A percentile compares a stretch with the other conserved stretches of the same genome.
Evolutionary conservation across 495 filamentous ascomycete species (phyloP).

Genomic region (Hypoxylon perforatum): DNA sequence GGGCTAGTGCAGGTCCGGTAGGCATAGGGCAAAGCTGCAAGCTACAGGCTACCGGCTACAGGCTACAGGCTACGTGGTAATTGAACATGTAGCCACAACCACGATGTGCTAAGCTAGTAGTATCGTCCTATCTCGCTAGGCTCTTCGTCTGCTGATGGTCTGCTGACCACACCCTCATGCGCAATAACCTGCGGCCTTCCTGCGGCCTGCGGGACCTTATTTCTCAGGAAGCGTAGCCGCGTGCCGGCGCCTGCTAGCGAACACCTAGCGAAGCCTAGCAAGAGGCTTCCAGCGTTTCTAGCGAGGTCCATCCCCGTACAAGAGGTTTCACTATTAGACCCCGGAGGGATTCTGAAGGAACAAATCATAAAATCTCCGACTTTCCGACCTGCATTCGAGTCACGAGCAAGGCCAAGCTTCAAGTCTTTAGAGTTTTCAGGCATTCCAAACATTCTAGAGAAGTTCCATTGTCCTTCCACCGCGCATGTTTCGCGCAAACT

Average conservation of each 20-base stretch:
- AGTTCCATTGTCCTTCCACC: slow-evolving; percentile 29
- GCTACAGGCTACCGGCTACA: too few species aligned
- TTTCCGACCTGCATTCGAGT: too few species aligned
- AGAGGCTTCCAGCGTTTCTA: slow-evolving; percentile 2
- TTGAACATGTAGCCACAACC: too few species aligned
- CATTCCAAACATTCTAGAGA: slow-evolving; percentile 26
- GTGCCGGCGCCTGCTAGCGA: slow-evolving; percentile 31
- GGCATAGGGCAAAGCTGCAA: slow-evolving; percentile 21
- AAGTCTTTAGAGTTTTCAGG: too few species aligned
- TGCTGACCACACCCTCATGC: slow-evolving; percentile 46
- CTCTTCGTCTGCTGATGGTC: slow-evolving; percentile 38
- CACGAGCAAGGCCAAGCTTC: slow-evolving; percentile 8
- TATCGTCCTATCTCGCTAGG: slow-evolving; percentile 9
- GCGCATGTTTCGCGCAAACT: slow-evolving; percentile 10
- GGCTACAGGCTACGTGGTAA: not conserved
- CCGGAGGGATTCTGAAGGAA: slow-evolving; percentile 37
- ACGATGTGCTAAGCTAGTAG: slow-evolving; percentile 17
- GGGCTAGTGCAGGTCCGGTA: too few species aligned
- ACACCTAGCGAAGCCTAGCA: slow-evolving; percentile 15
- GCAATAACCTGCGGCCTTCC: slow-evolving; percentile 45
- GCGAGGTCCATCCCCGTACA: slow-evolving; percentile 20
- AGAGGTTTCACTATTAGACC: slow-evolving; percentile 31
- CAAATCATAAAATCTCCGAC: slow-evolving; percentile 36
- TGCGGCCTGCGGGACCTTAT: slow-evolving; percentile 43
- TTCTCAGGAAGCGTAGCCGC: slow-evolving; percentile 32